Conservation (phyloP, 2,329 filamentous ascomycete species). For the Pseudocercospora ulei region DNA sequence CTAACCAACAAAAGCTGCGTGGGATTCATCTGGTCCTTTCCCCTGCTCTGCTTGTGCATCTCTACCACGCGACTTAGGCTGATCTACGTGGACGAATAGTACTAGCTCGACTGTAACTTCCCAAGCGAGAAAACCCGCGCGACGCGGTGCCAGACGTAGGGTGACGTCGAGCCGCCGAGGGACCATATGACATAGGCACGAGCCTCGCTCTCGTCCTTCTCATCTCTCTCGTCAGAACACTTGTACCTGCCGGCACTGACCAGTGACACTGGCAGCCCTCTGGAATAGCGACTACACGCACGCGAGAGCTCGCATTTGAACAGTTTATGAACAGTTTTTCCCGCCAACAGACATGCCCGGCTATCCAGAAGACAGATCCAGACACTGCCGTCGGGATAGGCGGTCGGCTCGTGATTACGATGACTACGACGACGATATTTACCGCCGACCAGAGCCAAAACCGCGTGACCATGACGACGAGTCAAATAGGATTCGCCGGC, state of each 20-base stretch:
- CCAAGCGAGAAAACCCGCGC: background rate
- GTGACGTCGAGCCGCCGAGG: constrained; percentile 15
- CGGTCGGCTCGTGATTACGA: constrained; percentile 17
- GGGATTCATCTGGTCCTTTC: constrained; percentile 2
- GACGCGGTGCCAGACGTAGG: constrained; percentile 6
- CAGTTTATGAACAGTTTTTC: background rate
- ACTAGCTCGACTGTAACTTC: too few species aligned
- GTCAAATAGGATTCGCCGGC: constrained; percentile 13
- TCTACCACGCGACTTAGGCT: background rate
- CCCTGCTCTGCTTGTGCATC: constrained; percentile 6
- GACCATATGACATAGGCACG: constrained; percentile 3
- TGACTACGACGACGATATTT: constrained; percentile 20
- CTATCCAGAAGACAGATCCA: constrained; percentile 20
- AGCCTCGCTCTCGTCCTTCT: constrained; percentile 7
- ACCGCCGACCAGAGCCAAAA: constrained; percentile 17
- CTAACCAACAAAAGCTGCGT: constrained; percentile 1
- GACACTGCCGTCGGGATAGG: constrained; percentile 16
- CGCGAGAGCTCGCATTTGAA: background rate
- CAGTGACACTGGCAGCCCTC: constrained; percentile 3
- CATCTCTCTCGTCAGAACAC: constrained; percentile 7
- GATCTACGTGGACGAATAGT: constrained; percentile 4
- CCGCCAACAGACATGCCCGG: constrained; percentile 14
- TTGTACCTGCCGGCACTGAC: constrained; percentile 11
- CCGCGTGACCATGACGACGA: constrained; percentile 17
- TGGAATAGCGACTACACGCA: background rate